Base-by-base conservation (phyloP, 768 basidiomycete species). In the Polyporus arcularius region DNA sequence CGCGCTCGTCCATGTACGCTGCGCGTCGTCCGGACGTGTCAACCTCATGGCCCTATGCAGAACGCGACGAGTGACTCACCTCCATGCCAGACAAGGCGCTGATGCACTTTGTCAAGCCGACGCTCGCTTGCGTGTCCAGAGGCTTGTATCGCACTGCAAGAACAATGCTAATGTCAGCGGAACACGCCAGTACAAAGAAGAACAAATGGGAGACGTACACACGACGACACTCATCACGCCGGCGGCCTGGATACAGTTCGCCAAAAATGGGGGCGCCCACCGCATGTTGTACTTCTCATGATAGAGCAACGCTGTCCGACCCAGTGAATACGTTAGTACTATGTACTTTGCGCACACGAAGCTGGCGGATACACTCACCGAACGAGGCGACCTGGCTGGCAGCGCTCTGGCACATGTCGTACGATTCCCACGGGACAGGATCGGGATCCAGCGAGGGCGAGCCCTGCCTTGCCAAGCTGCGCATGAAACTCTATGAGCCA, bases 181-280 rank as follows among this genome's bases (percentile, higher is more conserved):
- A 54, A 58, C 58, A 54, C 66, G 8, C 43, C 8, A 8, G 43
- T 21, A 42, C 11, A 42, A 15, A 21, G 46, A 14, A 30, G 15
- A 18, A 60, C 63, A 21, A 30, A 55, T 56, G 53, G 10, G 40
- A 26, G 30, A 38, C 53, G 60, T 71, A 90, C 90, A 69, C 12
- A 87, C 88, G 64, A 89, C 74, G 47, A 90, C 80, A 67, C 92
- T 89, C 89, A 91, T 89, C 62, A 92, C 87, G 30, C 90, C 86
- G 57, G 90, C 85, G 63, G 82, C 83, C 28, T 92, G 80, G 26
- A 91, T 74, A 72, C 87, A 87, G 4, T 85, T 84, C 7, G 86
- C 82, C 50, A 90, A 69, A 70, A 89, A 85, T 3, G 90, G 82
- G 2, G 89, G 84, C 18, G 79, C 76, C 43, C 82, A 79, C 63